Evolutionary conservation across 2,329 filamentous ascomycete genomes (phyloP), one percentile per base, ranked within the genome.

Genomic region (Pyrenochaeta sp.): DNA sequence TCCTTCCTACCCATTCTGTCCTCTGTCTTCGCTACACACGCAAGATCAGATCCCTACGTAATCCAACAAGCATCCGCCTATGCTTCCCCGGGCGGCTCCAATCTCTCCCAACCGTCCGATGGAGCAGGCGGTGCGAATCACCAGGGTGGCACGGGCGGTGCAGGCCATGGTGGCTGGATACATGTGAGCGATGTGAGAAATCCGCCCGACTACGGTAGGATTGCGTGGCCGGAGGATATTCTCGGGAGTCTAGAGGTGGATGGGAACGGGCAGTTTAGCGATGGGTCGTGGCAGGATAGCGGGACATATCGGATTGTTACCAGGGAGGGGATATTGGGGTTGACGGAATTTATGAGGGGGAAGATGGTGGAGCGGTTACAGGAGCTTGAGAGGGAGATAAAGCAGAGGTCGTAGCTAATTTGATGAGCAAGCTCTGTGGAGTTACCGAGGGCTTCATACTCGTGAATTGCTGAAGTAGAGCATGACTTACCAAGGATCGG

Each of bases 201-300:
- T 59, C 85, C 86, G 36, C 86, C 87, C 2, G 87, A 89, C 58
- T 89, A 82, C 73, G 87, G 87, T 1, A 73, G 87, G n/a, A 88
- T 88, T 60, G 84, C 87, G 50, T 87, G 83, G 83, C 86, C 87
- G 0, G 87, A 89, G 70, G 87, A 89, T 74, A 89, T 89, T 49
- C 86, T 89, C 68, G 87, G 87, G 13, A 88, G 86, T 64, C 69
- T 89, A 25, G 86, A 89, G 72, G 84, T 89, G 4, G 86, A 88
- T 74, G 80, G 79, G 0, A 62, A 81, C 19, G 87, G 87, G 1
- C 75, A 79, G n/a, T 87, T 89, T 72, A 82, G 85, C 80, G 82
- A 56, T 28, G 86, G 86, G 10, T 82, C 83, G 50, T 89, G 87
- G 77, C 86, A 88, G 73, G 75, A 81, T 30, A 86, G 84, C 72